phyloP scores from a whole-genome alignment of 345 rosid genomes.

The Melaleuca alternifolia region DNA sequence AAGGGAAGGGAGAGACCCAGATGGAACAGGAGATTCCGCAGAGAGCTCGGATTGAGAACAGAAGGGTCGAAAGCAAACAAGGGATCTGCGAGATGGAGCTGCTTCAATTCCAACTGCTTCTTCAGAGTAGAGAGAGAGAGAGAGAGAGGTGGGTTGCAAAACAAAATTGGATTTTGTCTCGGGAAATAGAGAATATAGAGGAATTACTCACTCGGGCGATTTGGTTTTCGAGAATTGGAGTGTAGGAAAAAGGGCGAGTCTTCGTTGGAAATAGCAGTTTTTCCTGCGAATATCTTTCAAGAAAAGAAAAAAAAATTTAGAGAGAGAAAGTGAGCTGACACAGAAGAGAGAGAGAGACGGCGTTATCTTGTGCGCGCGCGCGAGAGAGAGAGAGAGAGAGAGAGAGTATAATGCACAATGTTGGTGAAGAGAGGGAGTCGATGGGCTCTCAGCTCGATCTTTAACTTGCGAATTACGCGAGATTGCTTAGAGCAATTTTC shows the following conservation, averaged over 20 bases:
- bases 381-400: neutral
- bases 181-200: neutral
- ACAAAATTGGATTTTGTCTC: neutral
- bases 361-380: slow-evolving; percentile 18
- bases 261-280: neutral
- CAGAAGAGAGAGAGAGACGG: slow-evolving; percentile 14
- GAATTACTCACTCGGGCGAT: neutral
- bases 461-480: neutral
- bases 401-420: neutral
- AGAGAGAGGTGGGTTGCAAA: neutral
- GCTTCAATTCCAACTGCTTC: neutral
- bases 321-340: neutral
- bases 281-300: neutral
- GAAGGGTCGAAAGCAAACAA: neutral
- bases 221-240: neutral
- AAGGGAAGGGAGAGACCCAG: neutral
- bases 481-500: neutral
- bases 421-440: neutral
- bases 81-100: neutral
- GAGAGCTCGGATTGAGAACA: neutral
- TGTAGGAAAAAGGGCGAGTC: neutral
- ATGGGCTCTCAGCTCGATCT: neutral
- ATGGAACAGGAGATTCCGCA: neutral
- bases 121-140: neutral
- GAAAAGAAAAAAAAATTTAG: neutral